These are phyloP conservation scores for Nicotiana benthamiana DNA, from an alignment of 257 asterid genomes.

Conservation along the genomic window DNA sequence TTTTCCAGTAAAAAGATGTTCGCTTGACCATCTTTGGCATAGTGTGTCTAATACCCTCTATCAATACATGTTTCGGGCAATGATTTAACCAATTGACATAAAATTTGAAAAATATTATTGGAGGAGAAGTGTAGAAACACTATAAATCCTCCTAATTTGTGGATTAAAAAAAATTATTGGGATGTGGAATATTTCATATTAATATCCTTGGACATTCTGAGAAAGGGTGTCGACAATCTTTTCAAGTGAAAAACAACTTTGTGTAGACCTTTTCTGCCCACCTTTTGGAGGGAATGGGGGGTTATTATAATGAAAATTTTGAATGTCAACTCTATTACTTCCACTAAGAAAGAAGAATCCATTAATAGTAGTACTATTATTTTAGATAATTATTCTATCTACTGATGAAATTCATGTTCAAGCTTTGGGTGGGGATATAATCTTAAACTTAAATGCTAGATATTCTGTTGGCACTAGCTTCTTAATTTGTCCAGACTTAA, in stretches of 20 bases:
- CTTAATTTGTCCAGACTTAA: neutral
- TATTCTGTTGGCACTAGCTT: neutral
- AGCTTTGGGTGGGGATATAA: neutral
- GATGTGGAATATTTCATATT: neutral
- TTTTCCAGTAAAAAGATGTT: too few relatives aligned
- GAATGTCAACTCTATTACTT: neutral
- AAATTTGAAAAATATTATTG: neutral
- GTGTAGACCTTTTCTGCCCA: neutral
- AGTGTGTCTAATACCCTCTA: too few relatives aligned
- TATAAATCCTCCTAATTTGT: too few relatives aligned
- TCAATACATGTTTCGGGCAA: neutral
- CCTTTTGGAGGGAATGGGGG: neutral
- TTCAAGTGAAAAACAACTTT: neutral
- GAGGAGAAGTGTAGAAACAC: too few relatives aligned
- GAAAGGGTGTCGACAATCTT: neutral
- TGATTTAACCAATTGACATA: neutral
- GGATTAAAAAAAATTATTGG: too few relatives aligned
- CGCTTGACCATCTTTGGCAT: too few relatives aligned
- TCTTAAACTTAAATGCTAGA: neutral
- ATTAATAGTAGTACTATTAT: neutral
- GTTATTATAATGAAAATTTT: neutral
- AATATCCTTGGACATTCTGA: neutral
- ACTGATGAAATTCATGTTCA: neutral
- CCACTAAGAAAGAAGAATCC: conserved; percentile 1
- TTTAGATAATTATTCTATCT: neutral